Base-by-base conservation (phyloP, 2,329 filamentous ascomycete species). In the Teratosphaeria zuluensis region DNA sequence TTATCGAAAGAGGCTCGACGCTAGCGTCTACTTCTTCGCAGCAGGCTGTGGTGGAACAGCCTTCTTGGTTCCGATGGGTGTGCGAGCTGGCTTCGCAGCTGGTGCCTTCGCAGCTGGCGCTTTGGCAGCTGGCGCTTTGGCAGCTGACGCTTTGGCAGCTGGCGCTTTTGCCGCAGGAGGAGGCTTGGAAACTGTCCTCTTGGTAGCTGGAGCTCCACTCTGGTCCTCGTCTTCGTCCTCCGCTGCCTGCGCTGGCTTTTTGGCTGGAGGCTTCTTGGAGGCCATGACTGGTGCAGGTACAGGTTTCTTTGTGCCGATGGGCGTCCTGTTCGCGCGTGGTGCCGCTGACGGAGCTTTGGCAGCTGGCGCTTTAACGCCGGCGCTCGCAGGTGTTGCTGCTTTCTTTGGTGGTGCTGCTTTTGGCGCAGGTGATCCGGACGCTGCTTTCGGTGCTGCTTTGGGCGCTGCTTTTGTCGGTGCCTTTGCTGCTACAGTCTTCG, bases 121-220 rank as follows among this genome's bases (percentile, higher is more conserved):
- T 16, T 24, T 42, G 21, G 55, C 55, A n/a, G n/a, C 24, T 28
- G 24, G 24, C 24, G 35, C 12, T 42, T 42, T 42, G 35, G 35
- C 35, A 42, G 35, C 35, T 42, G 35, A 16, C 35, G 35, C 35
- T 42, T 42, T 42, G 7, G 35, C 12, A 42, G 12, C 11, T 16
- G 54, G 35, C 5, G 55, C 12, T 16, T 28, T 46, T 16, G 55
- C 42, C 21, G 57, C 33, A 56, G 54, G 51, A 2, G 42, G 51
- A 16, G 60, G 53, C 5, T 51, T 21, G 7, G 59, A 52, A 1
- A 56, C 24, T 12, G 56, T 51, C 31, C 55, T 56, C 51, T 59
- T 56, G 12, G 59, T 56, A 8, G 56, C 56, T 42, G 53, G 53
- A 12, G 51, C 51, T 52, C 21, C 28, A 42, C 35, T 42, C 35